Base-by-base conservation (phyloP, 257 asterid species). In the Penstemon eatonii region DNA sequence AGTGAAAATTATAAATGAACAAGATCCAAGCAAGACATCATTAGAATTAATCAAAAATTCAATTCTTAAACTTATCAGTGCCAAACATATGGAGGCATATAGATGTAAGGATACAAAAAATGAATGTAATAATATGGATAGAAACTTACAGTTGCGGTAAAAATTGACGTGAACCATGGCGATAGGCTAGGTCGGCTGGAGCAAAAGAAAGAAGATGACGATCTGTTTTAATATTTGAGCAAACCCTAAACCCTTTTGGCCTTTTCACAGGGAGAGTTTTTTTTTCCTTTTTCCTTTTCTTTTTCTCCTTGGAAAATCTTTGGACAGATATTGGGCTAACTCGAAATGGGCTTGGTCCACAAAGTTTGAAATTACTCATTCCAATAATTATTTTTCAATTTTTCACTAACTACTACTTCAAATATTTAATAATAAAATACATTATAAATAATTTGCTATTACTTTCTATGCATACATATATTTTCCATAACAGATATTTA, bases 141-240 rank as follows among this genome's bases (percentile, higher is more conserved):
- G 43, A 7, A 70, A 42, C 81, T 75, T 75, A 79, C 81, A 79
- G 65, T 72, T 79, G 44, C 84, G 73, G 67, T 79, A 79, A 49
- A 79, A 53, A 54, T 56, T 66, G 68, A 79, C 81, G 76, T 75
- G 81, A 58, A 75, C 81, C 84, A 79, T 79, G 60, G 5, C 49
- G 37, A 54, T 0, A 43, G 36, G 41, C 58, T 47, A 13, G 49
- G n/a, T 13, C 53, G 5, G 61, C 67, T 39, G 42, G 13, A 38
- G 65, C 9, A 38, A 45, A 45, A 10, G 45, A 37, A 13, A 12
- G 12, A 12, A 67, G 47, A 19, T 11, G 49, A 44, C 18, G 33
- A 11, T 18, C 7, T 0, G 6, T 5, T 1, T 43, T 8, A 3
- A 9, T 44, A 56, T 37, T 19, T 44, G 66, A 13, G 55, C 56